A percentile compares a stretch with the other conserved stretches of the same genome.
phyloP scores from a whole-genome alignment of 306 rosid genomes.

The Hippophae gyantsensis region DNA sequence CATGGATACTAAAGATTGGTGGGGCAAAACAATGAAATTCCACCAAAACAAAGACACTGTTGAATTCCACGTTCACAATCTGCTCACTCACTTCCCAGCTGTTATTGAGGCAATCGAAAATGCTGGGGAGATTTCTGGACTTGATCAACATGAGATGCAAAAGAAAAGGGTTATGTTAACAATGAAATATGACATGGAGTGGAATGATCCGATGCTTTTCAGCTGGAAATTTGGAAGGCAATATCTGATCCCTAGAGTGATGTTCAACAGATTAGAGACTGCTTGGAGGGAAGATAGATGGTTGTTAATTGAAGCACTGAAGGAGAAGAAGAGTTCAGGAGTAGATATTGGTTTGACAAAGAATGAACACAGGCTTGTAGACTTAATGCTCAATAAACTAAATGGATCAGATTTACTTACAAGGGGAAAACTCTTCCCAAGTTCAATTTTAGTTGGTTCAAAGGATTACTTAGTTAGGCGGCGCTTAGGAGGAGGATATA shows the following conservation, averaged over 20 bases:
- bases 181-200: constrained; percentile 60
- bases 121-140: constrained; percentile 64
- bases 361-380: constrained; percentile 43
- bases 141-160: constrained; percentile 53
- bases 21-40: constrained; percentile 55
- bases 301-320: constrained; percentile 56
- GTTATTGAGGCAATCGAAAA: constrained; percentile 74
- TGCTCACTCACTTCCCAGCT: constrained; percentile 61
- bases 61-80: constrained; percentile 74
- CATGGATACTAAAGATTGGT: constrained; percentile 65
- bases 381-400: constrained; percentile 42
- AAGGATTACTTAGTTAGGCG: constrained; percentile 60
- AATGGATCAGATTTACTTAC: constrained; percentile 23
- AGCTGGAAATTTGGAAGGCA: constrained; percentile 90
- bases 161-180: constrained; percentile 50
- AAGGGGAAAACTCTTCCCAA: constrained; percentile 34
- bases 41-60: constrained; percentile 57
- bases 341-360: constrained; percentile 18
- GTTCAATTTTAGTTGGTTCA: constrained; percentile 36
- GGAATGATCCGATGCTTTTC: constrained; percentile 77
- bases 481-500: constrained; percentile 53
- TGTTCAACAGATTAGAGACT: constrained; percentile 41
- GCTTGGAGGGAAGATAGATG: constrained; percentile 77
- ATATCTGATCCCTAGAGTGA: constrained; percentile 61
- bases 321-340: constrained; percentile 31